Conservation (phyloP, 2,329 filamentous ascomycete species). For the Fusarium sp. region DNA sequence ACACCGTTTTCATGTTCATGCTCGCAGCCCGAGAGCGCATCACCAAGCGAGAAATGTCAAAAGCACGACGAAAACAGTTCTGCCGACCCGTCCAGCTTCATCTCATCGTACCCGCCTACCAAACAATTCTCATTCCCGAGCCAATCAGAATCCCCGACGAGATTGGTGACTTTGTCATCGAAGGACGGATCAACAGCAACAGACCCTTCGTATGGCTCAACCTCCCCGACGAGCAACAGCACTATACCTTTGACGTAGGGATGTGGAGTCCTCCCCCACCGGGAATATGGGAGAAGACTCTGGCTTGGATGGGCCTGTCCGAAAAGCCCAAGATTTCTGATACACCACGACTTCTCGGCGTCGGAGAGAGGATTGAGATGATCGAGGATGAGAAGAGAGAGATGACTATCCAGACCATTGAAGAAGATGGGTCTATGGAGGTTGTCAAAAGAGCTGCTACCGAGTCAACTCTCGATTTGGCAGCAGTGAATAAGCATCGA, state of each 20-base stretch:
- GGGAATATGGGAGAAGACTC: slow-evolving; percentile 41
- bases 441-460: slow-evolving; percentile 11
- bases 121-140: slow-evolving; percentile 50
- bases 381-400: slow-evolving; percentile 19
- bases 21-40: slow-evolving; percentile 45
- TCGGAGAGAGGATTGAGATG: slow-evolving; percentile 12
- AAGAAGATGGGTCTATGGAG: slow-evolving; percentile 1
- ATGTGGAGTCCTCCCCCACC: slow-evolving; percentile 45
- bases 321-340: slow-evolving; percentile 30
- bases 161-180: slow-evolving; percentile 50
- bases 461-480: slow-evolving; percentile 6
- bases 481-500: slow-evolving; percentile 8
- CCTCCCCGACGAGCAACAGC: slow-evolving; percentile 47
- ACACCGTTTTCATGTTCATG: slow-evolving; percentile 53
- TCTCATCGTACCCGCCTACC: slow-evolving; percentile 52
- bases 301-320: slow-evolving; percentile 41
- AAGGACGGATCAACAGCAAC: slow-evolving; percentile 52
- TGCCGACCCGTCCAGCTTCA: slow-evolving; percentile 44
- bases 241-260: slow-evolving; percentile 46
- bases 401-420: neutral
- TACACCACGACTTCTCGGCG: slow-evolving; percentile 41
- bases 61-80: slow-evolving; percentile 36
- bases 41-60: slow-evolving; percentile 38
- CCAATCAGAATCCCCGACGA: slow-evolving; percentile 49
- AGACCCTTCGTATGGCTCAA: slow-evolving; percentile 51